Base-by-base conservation (phyloP, 208 protist species). In the Wallacemonas sp. region DNA sequence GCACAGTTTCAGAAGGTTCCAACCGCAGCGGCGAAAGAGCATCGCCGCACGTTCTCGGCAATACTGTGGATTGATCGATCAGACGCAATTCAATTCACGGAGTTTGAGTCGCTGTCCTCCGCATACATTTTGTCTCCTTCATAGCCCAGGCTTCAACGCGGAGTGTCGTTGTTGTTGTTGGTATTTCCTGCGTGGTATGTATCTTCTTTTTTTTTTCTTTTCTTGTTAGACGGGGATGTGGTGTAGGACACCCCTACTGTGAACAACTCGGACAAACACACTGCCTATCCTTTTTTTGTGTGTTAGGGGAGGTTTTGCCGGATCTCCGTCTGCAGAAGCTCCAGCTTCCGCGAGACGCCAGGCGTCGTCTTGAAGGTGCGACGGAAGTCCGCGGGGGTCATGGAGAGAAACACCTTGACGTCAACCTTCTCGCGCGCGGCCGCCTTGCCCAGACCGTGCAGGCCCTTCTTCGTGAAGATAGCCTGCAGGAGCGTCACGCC, bases 311-410 rank as follows among this genome's bases (percentile, higher is more conserved):
- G 22, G 18, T 80, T 84, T 36, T 57, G 62, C 5, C 77, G 68
- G 25, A 96, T 77, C 66, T 96, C 91, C 18, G 70, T 42, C 61
- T 97, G 91, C 12, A 97, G 77, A 32, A 85, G 48, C 46, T 84
- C 66, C n/a, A 97, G 76, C 29, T 86, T 84, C 76, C 89, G 93
- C 8, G 76, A 67, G 8, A 94, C 62, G 25, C 89, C 91, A 72
- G 91, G 91, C 0, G 91, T 97, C 2, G 87, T 72, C 68, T 87
- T 92, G 70, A 97, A 97, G 3, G 92, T 81, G 8, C 57, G 75
- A 54, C 77, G 73, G 26, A 94, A 79, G 39, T 94, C 88, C 3
- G 78, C 71, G n/a, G 76, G 38, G 18, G 54, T 79, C 91, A 97
- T 97, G 20, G 82, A 46, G 26, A 92, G 61, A 46, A 97, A 97